Evolutionary conservation across 176 grass and related monocot genomes (phyloP).

Genomic region (Oryza coarctata): DNA sequence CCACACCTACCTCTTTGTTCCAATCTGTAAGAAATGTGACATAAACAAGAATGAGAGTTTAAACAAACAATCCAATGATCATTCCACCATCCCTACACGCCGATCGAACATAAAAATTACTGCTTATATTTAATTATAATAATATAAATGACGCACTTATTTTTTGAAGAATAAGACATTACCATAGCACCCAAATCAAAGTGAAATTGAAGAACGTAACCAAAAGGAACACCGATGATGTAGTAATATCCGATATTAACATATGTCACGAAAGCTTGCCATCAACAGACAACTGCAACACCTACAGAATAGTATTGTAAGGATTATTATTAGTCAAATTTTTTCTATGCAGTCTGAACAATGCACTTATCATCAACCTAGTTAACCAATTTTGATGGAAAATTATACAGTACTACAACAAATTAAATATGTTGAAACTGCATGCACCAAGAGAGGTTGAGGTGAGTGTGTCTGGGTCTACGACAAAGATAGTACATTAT

Average conservation of each 20-base stretch:
- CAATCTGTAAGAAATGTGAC: conserved; percentile 25
- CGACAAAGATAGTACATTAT: neutral
- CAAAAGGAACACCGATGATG: conserved; percentile 52
- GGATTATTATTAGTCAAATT: neutral
- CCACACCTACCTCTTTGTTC: conserved; percentile 25
- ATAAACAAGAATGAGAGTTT: conserved; percentile 10
- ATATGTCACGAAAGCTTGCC: conserved; percentile 70
- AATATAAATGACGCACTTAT: neutral
- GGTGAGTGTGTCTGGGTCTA: neutral
- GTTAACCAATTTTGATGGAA: neutral
- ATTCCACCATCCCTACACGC: conserved; percentile 31
- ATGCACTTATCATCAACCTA: neutral
- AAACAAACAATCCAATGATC: conserved; percentile 21
- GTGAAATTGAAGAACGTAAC: conserved; percentile 51
- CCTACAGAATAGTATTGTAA: conserved; percentile 16
- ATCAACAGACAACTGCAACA: conserved; percentile 67
- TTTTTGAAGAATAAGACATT: neutral
- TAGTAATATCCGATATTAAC: conserved; percentile 76
- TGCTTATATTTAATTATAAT: neutral
- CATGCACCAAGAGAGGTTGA: neutral
- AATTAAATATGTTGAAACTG: neutral
- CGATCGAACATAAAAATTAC: neutral
- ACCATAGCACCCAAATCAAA: conserved; percentile 58
- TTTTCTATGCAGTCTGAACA: neutral
- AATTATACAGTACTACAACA: neutral